These are phyloP conservation scores for Pichia rugopelliculosa DNA, from an alignment of 805 yeast species.

Conservation along the genomic window DNA sequence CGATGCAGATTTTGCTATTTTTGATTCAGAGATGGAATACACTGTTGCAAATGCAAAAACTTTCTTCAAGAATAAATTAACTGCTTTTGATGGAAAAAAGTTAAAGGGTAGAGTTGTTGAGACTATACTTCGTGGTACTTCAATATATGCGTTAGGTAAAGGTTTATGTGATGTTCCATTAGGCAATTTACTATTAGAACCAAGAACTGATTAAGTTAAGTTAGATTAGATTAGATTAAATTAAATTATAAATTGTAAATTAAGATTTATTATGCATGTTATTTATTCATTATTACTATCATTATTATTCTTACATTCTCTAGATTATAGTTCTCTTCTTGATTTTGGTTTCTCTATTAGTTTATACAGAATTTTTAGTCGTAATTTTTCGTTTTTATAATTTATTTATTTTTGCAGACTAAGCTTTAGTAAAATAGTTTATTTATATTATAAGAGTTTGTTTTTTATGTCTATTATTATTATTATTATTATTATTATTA, in stretches of 20 bases:
- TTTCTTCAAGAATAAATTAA: slow-evolving; percentile 76
- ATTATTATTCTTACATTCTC: not conserved
- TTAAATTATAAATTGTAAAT: no score
- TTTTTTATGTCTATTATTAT: not conserved
- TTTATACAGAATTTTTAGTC: no score
- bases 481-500: not conserved
- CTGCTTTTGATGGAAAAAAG: slow-evolving; percentile 73
- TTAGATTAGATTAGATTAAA: not conserved
- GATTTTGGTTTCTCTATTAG: not conserved
- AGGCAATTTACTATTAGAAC: slow-evolving; percentile 57
- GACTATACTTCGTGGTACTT: slow-evolving; percentile 71
- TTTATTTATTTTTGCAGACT: not conserved
- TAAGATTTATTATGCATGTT: not conserved
- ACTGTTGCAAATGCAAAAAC: slow-evolving; percentile 47
- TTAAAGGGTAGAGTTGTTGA: slow-evolving; percentile 70
- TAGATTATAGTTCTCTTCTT: not conserved
- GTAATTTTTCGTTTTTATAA: not conserved
- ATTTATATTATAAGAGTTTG: not conserved
- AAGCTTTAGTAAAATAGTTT: not conserved
- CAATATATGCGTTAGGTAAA: slow-evolving; percentile 48
- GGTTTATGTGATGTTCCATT: slow-evolving; percentile 52
- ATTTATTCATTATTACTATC: not conserved
- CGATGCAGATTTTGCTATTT: slow-evolving; percentile 84
- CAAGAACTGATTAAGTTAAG: slow-evolving; percentile 30
- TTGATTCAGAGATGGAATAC: slow-evolving; percentile 55